These are phyloP conservation scores for Harringtonia aguacate DNA, from an alignment of 2,329 filamentous ascomycete genomes.

Conservation along the genomic window DNA sequence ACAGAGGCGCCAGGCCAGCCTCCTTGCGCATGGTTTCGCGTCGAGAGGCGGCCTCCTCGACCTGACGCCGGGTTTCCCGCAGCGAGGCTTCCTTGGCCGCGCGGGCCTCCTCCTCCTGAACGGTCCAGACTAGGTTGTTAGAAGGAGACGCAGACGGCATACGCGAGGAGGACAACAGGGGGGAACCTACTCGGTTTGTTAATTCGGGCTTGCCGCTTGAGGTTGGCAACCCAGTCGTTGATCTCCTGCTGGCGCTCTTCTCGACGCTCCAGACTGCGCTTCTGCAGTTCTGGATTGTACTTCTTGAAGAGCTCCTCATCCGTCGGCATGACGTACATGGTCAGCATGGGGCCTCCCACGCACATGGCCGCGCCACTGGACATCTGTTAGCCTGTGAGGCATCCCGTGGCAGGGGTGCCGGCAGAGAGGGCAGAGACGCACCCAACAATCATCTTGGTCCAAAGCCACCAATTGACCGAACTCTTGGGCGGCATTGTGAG, in stretches of 20 bases:
- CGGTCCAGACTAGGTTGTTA: slow-evolving; percentile 33
- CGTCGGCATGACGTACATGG: slow-evolving; percentile 68
- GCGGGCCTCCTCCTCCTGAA: slow-evolving; percentile 37
- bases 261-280: slow-evolving; percentile 70
- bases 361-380: slow-evolving; percentile 58
- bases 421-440: slow-evolving; percentile 30
- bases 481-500: slow-evolving; percentile 18
- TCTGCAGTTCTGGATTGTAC: slow-evolving; percentile 93
- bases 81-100: slow-evolving; percentile 26
- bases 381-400: slow-evolving; percentile 6
- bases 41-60: slow-evolving; percentile 30
- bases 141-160: neutral
- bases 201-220: slow-evolving; percentile 85
- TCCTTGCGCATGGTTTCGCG: slow-evolving; percentile 39
- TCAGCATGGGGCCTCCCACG: slow-evolving; percentile 77
- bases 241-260: slow-evolving; percentile 74
- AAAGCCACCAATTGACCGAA: slow-evolving; percentile 43
- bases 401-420: slow-evolving; percentile 1
- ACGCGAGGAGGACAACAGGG: neutral
- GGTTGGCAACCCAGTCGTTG: slow-evolving; percentile 69
- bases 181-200: slow-evolving; percentile 71
- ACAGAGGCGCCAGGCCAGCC: slow-evolving; percentile 29
- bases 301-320: slow-evolving; percentile 86
- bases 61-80: slow-evolving; percentile 23
- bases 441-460: slow-evolving; percentile 61